phyloP scores from a whole-genome alignment of 805 yeast species.

The Suhomyces faveliae region DNA sequence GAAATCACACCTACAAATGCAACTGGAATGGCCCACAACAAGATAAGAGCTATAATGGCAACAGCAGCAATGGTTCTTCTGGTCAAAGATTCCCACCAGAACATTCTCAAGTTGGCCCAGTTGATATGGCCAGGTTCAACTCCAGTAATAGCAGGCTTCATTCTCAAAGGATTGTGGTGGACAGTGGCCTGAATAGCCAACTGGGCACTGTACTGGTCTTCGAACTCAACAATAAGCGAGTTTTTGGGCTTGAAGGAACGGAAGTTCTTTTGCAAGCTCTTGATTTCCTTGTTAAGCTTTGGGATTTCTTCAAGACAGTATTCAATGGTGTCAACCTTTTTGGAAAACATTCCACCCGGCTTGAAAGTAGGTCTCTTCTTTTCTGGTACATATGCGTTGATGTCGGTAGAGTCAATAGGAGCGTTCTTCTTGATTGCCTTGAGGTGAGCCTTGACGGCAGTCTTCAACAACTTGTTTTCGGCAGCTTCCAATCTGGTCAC shows the following conservation, averaged over 20 bases:
- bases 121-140: constrained; percentile 59
- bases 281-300: constrained; percentile 54
- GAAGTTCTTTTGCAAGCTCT: constrained; percentile 51
- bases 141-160: constrained; percentile 61
- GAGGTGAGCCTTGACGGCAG: constrained; percentile 60
- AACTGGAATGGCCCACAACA: constrained; percentile 84
- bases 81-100: constrained; percentile 74
- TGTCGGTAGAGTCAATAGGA: constrained; percentile 40
- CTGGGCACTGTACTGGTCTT: constrained; percentile 72
- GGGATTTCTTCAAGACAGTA: constrained; percentile 59
- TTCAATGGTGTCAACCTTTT: constrained; percentile 61
- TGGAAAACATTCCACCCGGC: constrained; percentile 43
- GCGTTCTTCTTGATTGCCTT: constrained; percentile 68
- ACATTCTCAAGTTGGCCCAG: constrained; percentile 73
- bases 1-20: constrained; percentile 96
- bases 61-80: constrained; percentile 53
- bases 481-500: constrained; percentile 67
- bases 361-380: constrained; percentile 66
- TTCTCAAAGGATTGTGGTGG: constrained; percentile 64
- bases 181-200: constrained; percentile 62
- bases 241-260: constrained; percentile 61
- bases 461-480: constrained; percentile 53
- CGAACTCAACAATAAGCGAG: constrained; percentile 77
- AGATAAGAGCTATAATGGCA: constrained; percentile 53
- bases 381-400: constrained; percentile 58